These are phyloP conservation scores for Arabis hirsuta DNA, from an alignment of 345 rosid species.

Conservation along the genomic window DNA sequence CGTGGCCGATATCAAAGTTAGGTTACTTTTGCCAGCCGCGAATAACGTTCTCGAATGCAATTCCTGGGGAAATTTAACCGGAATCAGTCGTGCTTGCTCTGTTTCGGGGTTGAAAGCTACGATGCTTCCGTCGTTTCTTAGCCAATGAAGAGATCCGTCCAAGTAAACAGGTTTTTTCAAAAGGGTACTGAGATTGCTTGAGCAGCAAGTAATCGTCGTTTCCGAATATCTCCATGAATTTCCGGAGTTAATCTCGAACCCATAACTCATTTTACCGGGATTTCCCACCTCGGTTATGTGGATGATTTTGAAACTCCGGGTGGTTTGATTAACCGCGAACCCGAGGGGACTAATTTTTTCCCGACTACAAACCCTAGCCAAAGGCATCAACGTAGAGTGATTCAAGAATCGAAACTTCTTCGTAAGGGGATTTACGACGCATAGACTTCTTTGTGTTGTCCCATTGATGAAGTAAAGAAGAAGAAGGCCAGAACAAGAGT, in stretches of 20 bases:
- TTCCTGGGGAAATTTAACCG: not conserved
- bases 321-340: conserved; percentile 4
- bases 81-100: conserved; percentile 7
- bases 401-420: not conserved
- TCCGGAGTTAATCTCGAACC: not conserved
- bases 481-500: conserved; percentile 23
- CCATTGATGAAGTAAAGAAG: not conserved
- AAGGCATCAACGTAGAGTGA: not conserved
- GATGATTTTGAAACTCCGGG: conserved; percentile 10
- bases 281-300: not conserved
- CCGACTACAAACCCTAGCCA: no score
- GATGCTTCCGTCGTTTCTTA: conserved; percentile 18
- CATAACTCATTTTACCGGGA: not conserved
- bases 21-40: not conserved
- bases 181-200: not conserved
- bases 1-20: conserved; percentile 2
- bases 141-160: conserved; percentile 28
- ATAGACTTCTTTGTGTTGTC: not conserved
- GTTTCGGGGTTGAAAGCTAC: conserved; percentile 19
- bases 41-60: not conserved
- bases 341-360: not conserved
- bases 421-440: conserved; percentile 30
- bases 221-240: conserved; percentile 10
- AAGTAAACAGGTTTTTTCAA: conserved; percentile 22
- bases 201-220: not conserved